Base-by-base conservation (phyloP, 129 eudicot genomes). In the Tanacetum coccineum region DNA sequence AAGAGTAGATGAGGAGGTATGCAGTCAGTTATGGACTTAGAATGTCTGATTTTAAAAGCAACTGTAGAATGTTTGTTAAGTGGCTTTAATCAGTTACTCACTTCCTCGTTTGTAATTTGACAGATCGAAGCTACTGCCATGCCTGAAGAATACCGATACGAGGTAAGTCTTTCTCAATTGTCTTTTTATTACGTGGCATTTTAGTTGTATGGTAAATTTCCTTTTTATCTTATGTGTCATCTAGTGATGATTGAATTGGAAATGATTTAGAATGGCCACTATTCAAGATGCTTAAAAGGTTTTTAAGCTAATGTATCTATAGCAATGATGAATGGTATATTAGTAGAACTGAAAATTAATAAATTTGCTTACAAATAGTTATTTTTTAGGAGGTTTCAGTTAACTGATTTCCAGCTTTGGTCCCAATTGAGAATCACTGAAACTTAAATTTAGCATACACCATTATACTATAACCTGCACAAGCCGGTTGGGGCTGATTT, bases 71-170 rank as follows among this genome's bases (percentile, higher is more conserved):
- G 52, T 54, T 54, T 39, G 5, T 50, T n/a, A 66, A 52, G 18
- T 32, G 54, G 19, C 36, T 36, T 51, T 18, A 32, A 13, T 18
- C 48, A 15, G 25, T 67, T 22, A 67, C 14, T 13, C 25, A 22
- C 25, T 22, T 22, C 25, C 25, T 0, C 25, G 40, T 36, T 59
- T 66, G 74, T 71, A 57, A 71, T 76, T 26, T 78, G 81, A 73
- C 73, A 92, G 98, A 81, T 92, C 78, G 80, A 67, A 83, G 91
- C 83, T 63, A 84, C 91, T 62, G 53, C 59, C 58, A 92, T 92
- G 98, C 96, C 98, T 45, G 87, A 74, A 61, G 98, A 86, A 65
- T 92, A 84, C 67, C 95, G 83, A 44, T 88, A 88, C 45, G 81
- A 88, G 76, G 98, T 82, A 81, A 81, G 79, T 80, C 49, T 25